Evolutionary conservation across 2,329 filamentous ascomycete genomes (phyloP).

Genomic region (Apiospora hydei): DNA sequence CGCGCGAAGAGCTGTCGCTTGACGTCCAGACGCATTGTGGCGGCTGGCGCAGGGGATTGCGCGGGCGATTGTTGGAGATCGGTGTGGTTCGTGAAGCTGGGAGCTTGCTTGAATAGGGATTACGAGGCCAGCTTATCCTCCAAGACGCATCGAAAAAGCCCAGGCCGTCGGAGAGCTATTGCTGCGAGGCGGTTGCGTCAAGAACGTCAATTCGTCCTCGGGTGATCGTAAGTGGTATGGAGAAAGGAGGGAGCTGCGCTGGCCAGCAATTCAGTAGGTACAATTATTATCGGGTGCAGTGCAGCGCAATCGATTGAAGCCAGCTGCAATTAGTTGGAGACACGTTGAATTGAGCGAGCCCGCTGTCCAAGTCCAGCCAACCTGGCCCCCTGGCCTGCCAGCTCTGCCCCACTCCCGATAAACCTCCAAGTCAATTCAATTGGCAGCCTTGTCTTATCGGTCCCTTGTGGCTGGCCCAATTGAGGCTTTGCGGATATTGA

Average conservation of each 20-base stretch:
- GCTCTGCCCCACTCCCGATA: neutral
- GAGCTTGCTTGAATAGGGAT: conserved; percentile 11
- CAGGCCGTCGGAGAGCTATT: neutral
- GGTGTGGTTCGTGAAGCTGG: neutral
- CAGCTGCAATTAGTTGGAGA: conserved; percentile 21
- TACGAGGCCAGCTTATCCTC: conserved; percentile 18
- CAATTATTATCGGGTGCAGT: conserved; percentile 15
- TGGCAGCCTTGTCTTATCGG: neutral
- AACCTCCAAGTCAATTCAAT: neutral
- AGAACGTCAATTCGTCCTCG: neutral
- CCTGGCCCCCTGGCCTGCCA: neutral
- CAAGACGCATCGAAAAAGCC: conserved; percentile 17
- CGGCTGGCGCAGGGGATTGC: conserved; percentile 22
- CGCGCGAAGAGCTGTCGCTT: conserved; percentile 85
- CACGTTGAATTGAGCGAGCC: conserved; percentile 12
- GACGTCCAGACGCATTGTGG: conserved; percentile 47
- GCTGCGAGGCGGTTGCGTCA: neutral
- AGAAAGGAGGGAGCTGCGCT: conserved; percentile 10
- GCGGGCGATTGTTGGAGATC: conserved; percentile 1
- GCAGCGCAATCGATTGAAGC: conserved; percentile 17
- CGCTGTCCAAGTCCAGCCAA: neutral
- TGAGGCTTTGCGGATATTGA: neutral
- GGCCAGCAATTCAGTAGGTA: conserved; percentile 20
- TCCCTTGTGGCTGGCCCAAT: neutral
- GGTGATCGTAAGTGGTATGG: neutral